Evolutionary conservation across 371 early-diverging fungal species (phyloP), one percentile per base, ranked within the genome.

Genomic region (Mortierella sp.): DNA sequence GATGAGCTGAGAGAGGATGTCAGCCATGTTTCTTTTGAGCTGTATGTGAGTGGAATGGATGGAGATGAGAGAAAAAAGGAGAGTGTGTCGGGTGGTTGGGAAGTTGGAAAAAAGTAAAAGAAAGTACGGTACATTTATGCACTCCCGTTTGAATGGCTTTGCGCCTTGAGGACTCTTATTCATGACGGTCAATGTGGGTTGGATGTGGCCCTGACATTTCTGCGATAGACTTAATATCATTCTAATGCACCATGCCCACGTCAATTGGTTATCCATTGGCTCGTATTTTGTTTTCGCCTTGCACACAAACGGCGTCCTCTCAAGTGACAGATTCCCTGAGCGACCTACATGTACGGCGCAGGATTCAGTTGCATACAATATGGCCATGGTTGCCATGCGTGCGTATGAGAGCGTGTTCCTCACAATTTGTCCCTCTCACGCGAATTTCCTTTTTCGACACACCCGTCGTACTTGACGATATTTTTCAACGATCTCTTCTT

Each of bases 1-100:
- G 73, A 86, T 78, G 80, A 86, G 82, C 72, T 82, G 82, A 44
- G 82, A 78, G 44, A 86, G 80, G 31, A 82, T 52, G 73, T 86
- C 80, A n/a, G 86, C 74, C 82, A 86, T 82, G 65, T 63, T n/a
- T 50, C 11, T 11, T 34, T 16, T 34, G n/a, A 16, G 28, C 1
- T 73, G 47, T 72, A 19, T 75, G 50, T 24, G 68, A 16, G 55
- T 31, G 58, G 26, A 44, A 48, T 11, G 70, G 55, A 52, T 19
- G 45, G 65, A 58, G 31, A 44, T 38, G 42, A 26, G 34, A 28
- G 26, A 48, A 73, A 31, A 48, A 52, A 52, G 52, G 52, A 38
- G 54, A 24, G 57, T 14, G 58, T 21, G 68, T 38, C 28, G 44
- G 58, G 68, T 44, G 28, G 57, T 34, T 9, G 55, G 74, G 63